These are phyloP conservation scores for Scutellaria galericulata DNA, from an alignment of 257 asterid species.

Conservation along the genomic window DNA sequence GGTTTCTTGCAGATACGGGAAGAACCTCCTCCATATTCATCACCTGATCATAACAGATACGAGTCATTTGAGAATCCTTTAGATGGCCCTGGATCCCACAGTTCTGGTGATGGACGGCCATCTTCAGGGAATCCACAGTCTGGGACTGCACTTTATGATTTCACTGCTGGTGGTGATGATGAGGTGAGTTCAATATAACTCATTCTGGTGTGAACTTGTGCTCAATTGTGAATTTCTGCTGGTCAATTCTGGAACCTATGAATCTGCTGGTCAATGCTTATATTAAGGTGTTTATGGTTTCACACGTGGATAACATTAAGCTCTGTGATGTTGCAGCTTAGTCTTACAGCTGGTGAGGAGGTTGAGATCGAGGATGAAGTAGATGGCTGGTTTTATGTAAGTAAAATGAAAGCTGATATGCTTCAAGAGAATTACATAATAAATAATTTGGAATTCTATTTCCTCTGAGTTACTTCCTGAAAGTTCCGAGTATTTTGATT, in stretches of 20 bases:
- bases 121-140: constrained; percentile 76
- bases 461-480: constrained; percentile 15
- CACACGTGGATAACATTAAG: constrained; percentile 27
- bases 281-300: constrained; percentile 31
- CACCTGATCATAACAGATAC: constrained; percentile 76
- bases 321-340: constrained; percentile 65
- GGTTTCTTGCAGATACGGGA: constrained; percentile 74
- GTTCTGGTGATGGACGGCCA: constrained; percentile 73
- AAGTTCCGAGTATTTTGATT: constrained; percentile 1
- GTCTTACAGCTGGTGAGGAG: constrained; percentile 92
- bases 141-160: constrained; percentile 95
- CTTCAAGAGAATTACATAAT: neutral
- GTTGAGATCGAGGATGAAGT: constrained; percentile 95
- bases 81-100: constrained; percentile 73
- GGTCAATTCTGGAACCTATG: neutral
- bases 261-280: too few relatives aligned
- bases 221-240: constrained; percentile 16
- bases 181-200: constrained; percentile 59
- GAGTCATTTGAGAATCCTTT: constrained; percentile 95
- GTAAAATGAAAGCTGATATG: constrained; percentile 42
- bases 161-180: constrained; percentile 99
- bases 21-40: constrained; percentile 99
- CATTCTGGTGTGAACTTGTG: constrained; percentile 13
- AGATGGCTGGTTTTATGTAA: constrained; percentile 99
- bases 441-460: constrained; percentile 13